Evolutionary conservation across 2,329 filamentous ascomycete genomes (phyloP), one percentile per base, ranked within the genome.

Genomic region (Magnaporthiopsis incrustans): DNA sequence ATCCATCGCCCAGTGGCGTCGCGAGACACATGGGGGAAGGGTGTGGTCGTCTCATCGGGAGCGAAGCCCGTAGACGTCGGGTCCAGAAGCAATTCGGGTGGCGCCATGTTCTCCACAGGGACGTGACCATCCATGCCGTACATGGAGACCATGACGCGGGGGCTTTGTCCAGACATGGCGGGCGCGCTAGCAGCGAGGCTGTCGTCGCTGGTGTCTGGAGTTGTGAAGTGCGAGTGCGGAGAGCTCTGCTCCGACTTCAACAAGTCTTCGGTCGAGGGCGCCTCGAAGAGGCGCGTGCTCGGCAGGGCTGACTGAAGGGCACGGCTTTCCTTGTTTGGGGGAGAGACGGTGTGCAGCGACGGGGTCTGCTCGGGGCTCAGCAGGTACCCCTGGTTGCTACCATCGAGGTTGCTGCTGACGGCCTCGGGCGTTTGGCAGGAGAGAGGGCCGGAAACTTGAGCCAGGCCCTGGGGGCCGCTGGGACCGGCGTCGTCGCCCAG

Each of bases 121-220:
- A 64, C 71, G 50, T 70, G 71, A 57, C 73, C 69, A 62, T 77
- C 81, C 66, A 76, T 77, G 59, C 79, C 82, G 81, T 81, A 86
- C 67, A 83, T 74, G 1, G 84, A 86, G 60, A 86, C 81, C 7
- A 79, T 84, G 26, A 86, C 81, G 33, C 78, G 78, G 8, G 84
- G 83, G 69, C 84, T 85, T 65, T 77, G 79, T 26, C 74, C 71
- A 38, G 76, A 72, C 78, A 82, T 82, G 4, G 83, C 82, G 63
- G 74, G 76, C 60, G 77, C 78, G 67, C 78, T 83, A 53, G 44
- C 44, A 25, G 22, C 44, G n/a, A 53, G 44, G n/a, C 44, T 53
- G 4, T 53, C 44, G 65, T 76, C 79, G 68, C 78, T 81, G 25
- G 79, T 79, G 60, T 80, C 78, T 5, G 81, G 81, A 1, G 82